phyloP scores from a whole-genome alignment of 2,329 filamentous ascomycete species.

The Penicillium vulpinum region DNA sequence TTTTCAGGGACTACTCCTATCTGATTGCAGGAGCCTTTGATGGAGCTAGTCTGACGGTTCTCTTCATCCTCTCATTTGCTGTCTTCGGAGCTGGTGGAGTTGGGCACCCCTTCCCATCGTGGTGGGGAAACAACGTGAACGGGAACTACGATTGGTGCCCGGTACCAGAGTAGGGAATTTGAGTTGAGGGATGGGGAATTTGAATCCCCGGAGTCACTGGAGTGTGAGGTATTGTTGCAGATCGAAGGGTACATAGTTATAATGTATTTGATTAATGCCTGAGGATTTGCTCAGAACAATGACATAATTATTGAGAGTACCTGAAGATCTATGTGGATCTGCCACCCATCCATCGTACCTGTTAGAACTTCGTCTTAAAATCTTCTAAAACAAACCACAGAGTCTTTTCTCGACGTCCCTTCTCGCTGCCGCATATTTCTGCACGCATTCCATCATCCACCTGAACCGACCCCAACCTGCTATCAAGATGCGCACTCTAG shows the following conservation, averaged over 20 bases:
- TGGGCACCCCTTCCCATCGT: constrained; percentile 50
- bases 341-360: no score
- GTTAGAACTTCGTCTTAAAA: no score
- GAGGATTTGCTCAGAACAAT: background rate
- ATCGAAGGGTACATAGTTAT: background rate
- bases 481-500: background rate
- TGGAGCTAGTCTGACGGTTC: constrained; percentile 50
- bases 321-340: background rate
- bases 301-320: background rate
- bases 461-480: background rate
- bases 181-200: background rate
- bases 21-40: constrained; percentile 56
- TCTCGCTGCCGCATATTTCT: background rate
- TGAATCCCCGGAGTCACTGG: background rate
- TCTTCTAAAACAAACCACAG: no score
- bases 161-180: constrained; percentile 25
- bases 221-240: background rate
- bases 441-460: background rate
- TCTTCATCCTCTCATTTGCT: constrained; percentile 58
- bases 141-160: constrained; percentile 55
- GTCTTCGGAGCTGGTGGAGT: constrained; percentile 55
- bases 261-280: background rate
- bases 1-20: constrained; percentile 58
- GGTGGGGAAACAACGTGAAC: constrained; percentile 57
- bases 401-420: background rate